These are phyloP conservation scores for Metschnikowia aberdeeniae DNA, from an alignment of 805 yeast genomes.

Conservation along the genomic window DNA sequence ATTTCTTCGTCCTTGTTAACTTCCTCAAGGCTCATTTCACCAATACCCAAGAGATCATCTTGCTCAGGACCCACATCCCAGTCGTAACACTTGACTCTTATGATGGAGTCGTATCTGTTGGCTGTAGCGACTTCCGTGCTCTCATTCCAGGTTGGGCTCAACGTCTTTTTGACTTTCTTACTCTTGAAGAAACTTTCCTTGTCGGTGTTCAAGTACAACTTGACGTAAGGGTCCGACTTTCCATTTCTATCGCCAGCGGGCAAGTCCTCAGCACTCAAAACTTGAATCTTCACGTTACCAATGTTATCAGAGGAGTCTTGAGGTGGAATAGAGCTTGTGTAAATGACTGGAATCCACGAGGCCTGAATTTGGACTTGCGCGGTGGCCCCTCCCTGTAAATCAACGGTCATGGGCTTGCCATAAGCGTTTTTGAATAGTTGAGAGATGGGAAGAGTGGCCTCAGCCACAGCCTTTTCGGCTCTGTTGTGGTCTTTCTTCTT, in stretches of 20 bases:
- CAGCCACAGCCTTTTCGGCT: conserved; percentile 55
- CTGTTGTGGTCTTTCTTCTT: conserved; percentile 53
- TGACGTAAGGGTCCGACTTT: conserved; percentile 86
- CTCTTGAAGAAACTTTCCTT: conserved; percentile 63
- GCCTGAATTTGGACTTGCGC: conserved; percentile 55
- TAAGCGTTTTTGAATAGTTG: conserved; percentile 65
- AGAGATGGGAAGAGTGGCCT: conserved; percentile 59
- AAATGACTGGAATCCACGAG: conserved; percentile 74
- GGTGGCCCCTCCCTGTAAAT: conserved; percentile 49
- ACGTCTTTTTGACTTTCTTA: conserved; percentile 77
- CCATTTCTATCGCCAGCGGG: conserved; percentile 90
- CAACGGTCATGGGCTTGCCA: conserved; percentile 53
- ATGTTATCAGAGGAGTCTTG: conserved; percentile 71
- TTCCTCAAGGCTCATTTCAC: conserved; percentile 50
- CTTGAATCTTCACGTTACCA: conserved; percentile 63
- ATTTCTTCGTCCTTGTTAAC: conserved; percentile 43
- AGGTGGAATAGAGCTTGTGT: conserved; percentile 56
- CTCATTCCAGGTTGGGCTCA: conserved; percentile 91
- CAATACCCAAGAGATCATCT: conserved; percentile 78
- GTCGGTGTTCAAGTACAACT: conserved; percentile 62
- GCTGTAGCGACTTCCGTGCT: conserved; percentile 48
- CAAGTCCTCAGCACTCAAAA: conserved; percentile 61
- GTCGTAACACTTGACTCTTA: conserved; percentile 63
- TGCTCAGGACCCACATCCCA: conserved; percentile 92
- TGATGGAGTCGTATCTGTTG: conserved; percentile 57